Evolutionary conservation across 192 early-diverging fungal species (phyloP).

Genomic region (Rhizophagus prolifer): DNA sequence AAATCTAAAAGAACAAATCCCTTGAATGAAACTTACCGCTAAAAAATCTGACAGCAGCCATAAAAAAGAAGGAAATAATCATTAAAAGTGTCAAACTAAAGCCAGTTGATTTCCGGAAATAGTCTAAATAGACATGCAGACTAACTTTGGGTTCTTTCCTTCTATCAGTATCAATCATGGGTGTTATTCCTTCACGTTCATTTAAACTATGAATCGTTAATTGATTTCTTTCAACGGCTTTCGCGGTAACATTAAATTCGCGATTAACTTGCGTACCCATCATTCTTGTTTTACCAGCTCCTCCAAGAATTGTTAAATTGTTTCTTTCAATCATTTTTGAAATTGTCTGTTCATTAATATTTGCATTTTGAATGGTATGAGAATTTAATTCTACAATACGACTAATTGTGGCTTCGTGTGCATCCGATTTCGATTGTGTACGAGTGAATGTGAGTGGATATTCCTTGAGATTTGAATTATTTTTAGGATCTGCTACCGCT

Average conservation of each 20-base stretch:
- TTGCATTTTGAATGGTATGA: slow-evolving; percentile 53
- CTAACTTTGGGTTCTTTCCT: slow-evolving; percentile 33
- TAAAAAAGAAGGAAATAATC: slow-evolving; percentile 53
- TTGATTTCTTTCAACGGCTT: slow-evolving; percentile 71
- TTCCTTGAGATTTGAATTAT: background rate
- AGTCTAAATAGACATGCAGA: slow-evolving; percentile 38
- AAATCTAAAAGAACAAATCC: background rate
- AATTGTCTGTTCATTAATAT: slow-evolving; percentile 69
- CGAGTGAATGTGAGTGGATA: background rate
- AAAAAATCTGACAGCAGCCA: slow-evolving; percentile 62
- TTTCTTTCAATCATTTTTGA: slow-evolving; percentile 71
- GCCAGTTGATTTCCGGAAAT: slow-evolving; percentile 50
- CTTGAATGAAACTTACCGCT: slow-evolving; percentile 1
- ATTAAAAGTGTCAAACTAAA: slow-evolving; percentile 46
- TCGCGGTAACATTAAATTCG: slow-evolving; percentile 55
- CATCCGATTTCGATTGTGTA: slow-evolving; percentile 17
- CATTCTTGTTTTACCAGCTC: slow-evolving; percentile 41
- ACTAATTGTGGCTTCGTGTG: slow-evolving; percentile 48
- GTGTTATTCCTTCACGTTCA: slow-evolving; percentile 42
- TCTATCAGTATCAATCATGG: slow-evolving; percentile 32
- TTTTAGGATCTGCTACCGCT: background rate
- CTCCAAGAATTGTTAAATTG: slow-evolving; percentile 58
- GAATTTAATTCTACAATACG: slow-evolving; percentile 55
- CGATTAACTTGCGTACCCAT: slow-evolving; percentile 36
- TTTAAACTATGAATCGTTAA: slow-evolving; percentile 67